Evolutionary conservation across 2,329 filamentous ascomycete species (phyloP).

Genomic region (Calycina marina): DNA sequence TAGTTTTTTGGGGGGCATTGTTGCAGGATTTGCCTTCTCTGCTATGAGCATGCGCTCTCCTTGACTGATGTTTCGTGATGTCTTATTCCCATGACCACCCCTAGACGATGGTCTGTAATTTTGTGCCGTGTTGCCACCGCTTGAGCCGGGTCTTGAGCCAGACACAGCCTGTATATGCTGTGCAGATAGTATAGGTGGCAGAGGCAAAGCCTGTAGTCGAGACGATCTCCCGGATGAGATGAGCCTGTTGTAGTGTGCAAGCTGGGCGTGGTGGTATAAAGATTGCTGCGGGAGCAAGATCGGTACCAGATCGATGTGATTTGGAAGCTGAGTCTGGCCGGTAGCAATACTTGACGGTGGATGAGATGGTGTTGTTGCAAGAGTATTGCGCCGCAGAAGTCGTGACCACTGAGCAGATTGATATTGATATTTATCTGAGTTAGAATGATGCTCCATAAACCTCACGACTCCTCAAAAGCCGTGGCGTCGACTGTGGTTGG

Average conservation of each 20-base stretch:
- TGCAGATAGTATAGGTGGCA: conserved; percentile 39
- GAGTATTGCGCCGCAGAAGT: conserved; percentile 23
- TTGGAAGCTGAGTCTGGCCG: conserved; percentile 21
- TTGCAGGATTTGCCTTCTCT: conserved; percentile 33
- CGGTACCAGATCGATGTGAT: conserved; percentile 38
- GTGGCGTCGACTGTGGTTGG: too few species aligned
- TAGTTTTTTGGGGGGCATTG: conserved; percentile 22
- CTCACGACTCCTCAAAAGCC: conserved; percentile 14
- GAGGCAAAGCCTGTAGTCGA: conserved; percentile 39
- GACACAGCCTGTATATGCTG: conserved; percentile 41
- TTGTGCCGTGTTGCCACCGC: conserved; percentile 23
- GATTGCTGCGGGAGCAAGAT: conserved; percentile 43
- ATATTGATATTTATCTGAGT: conserved; percentile 25
- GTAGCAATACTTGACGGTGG: conserved; percentile 14
- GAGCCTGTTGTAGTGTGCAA: conserved; percentile 51
- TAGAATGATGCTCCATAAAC: conserved; percentile 24
- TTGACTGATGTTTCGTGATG: conserved; percentile 40
- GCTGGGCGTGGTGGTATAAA: conserved; percentile 44
- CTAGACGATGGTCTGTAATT: conserved; percentile 33
- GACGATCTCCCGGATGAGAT: conserved; percentile 35
- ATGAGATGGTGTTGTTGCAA: conserved; percentile 13
- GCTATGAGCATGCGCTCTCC: conserved; percentile 46
- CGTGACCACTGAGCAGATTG: conserved; percentile 23
- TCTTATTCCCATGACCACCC: conserved; percentile 43
- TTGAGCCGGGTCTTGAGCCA: conserved; percentile 36